phyloP scores from a whole-genome alignment of 208 protist species.

The Crithidia sp. region DNA sequence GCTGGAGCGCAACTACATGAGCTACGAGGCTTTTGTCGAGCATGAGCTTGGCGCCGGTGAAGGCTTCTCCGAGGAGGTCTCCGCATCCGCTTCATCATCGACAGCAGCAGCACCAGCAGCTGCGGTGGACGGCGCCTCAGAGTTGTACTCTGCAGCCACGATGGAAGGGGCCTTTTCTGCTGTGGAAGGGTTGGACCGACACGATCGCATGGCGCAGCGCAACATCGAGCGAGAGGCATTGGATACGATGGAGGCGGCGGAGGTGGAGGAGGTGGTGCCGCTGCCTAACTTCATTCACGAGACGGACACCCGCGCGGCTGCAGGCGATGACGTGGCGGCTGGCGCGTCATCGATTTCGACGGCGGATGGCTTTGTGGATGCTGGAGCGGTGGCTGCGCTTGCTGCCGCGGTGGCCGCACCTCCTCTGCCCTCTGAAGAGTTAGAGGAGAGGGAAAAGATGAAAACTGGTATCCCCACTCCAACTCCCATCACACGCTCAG shows the following conservation, averaged over 20 bases:
- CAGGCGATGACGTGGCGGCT: background rate
- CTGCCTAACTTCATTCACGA: constrained; percentile 69
- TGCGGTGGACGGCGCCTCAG: background rate
- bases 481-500: background rate
- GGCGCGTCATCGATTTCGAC: background rate
- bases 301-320: background rate
- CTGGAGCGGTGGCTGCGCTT: too few species aligned
- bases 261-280: constrained; percentile 44
- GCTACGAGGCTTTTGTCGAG: constrained; percentile 73
- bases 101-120: background rate
- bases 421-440: too few species aligned
- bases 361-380: background rate
- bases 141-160: constrained; percentile 32
- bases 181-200: constrained; percentile 41
- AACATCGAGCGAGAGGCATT: constrained; percentile 37
- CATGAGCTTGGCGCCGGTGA: constrained; percentile 50
- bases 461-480: too few species aligned
- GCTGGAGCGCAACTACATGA: constrained; percentile 67
- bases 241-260: constrained; percentile 34
- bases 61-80: constrained; percentile 16
- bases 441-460: too few species aligned
- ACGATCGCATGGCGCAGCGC: constrained; percentile 52
- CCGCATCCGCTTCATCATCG: background rate
- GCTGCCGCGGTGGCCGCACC: too few species aligned
- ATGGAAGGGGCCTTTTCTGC: constrained; percentile 45